These are phyloP conservation scores for Scheffersomyces ergatensis DNA, from an alignment of 805 yeast genomes.

Conservation along the genomic window DNA sequence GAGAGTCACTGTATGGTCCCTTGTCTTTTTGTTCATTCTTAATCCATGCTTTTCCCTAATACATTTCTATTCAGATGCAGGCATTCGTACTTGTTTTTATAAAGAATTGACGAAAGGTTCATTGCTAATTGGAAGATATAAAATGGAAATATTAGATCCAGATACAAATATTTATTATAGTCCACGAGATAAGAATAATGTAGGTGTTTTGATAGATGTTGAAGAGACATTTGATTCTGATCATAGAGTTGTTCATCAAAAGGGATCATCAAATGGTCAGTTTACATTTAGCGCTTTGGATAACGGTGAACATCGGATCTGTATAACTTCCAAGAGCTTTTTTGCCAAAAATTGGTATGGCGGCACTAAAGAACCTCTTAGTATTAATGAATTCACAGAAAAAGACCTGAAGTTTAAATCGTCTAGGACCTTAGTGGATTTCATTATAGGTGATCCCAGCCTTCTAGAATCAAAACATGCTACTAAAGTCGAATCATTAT, in stretches of 20 bases:
- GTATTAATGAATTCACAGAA: slow-evolving; percentile 7
- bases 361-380: slow-evolving; percentile 1
- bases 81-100: slow-evolving; percentile 53
- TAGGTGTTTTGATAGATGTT: slow-evolving; percentile 36
- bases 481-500: slow-evolving; percentile 49
- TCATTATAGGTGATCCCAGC: slow-evolving; percentile 18
- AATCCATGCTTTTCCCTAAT: slow-evolving; percentile 13
- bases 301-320: slow-evolving; percentile 23
- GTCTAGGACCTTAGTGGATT: slow-evolving; percentile 18
- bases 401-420: slow-evolving; percentile 19
- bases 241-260: slow-evolving; percentile 23
- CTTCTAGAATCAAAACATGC: slow-evolving; percentile 35
- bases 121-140: slow-evolving; percentile 48
- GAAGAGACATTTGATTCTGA: slow-evolving; percentile 38
- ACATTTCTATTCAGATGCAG: slow-evolving; percentile 52
- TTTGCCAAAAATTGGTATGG: slow-evolving; percentile 13
- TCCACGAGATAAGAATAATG: slow-evolving; percentile 24
- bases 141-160: slow-evolving; percentile 44
- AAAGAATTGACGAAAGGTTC: slow-evolving; percentile 53
- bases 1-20: too few relatives aligned
- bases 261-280: slow-evolving; percentile 20
- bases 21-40: not conserved
- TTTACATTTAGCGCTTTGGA: slow-evolving; percentile 24
- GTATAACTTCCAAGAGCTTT: slow-evolving; percentile 24
- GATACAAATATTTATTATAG: slow-evolving; percentile 28